Evolutionary conservation across 2,329 filamentous ascomycete genomes (phyloP).

Genomic region (Stagonosporopsis cucurbitacearum): DNA sequence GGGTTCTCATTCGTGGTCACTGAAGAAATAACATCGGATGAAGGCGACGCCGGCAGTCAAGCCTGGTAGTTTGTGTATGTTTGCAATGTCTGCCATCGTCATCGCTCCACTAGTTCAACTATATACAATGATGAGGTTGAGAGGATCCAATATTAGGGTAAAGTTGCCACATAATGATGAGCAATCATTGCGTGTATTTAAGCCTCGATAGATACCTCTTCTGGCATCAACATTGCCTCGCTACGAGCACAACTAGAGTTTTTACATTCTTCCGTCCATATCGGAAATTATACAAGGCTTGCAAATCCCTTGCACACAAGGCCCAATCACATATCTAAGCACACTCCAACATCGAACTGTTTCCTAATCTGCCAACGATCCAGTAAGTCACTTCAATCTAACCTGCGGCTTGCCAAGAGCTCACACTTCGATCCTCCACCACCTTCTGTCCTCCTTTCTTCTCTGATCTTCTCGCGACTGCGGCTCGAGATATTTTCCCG

Average conservation of each 20-base stretch:
- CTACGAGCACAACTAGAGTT: conserved; percentile 16
- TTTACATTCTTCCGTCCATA: conserved; percentile 22
- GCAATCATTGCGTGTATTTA: not conserved
- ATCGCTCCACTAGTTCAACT: not conserved
- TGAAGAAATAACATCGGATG: not conserved
- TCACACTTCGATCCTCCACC: conserved; percentile 24
- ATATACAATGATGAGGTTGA: not conserved
- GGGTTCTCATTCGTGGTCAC: not conserved
- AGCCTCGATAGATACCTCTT: not conserved
- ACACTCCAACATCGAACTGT: conserved; percentile 21
- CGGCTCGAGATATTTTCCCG: conserved; percentile 23
- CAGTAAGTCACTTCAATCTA: conserved; percentile 42
- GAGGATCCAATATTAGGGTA: not conserved
- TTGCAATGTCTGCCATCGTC: not conserved
- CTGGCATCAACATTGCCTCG: conserved; percentile 21
- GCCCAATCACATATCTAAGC: conserved; percentile 24
- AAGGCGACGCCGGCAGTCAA: not conserved
- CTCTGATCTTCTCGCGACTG: conserved; percentile 24
- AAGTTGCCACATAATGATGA: not conserved
- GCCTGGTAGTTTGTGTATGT: not conserved
- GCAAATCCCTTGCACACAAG: conserved; percentile 27
- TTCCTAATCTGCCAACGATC: not conserved
- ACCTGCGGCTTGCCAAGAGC: conserved; percentile 39
- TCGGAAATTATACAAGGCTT: conserved; percentile 29
- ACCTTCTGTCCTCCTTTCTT: conserved; percentile 17